Base-by-base conservation (phyloP, 495 filamentous ascomycete species). In the Aspergillus sclerotioniger region DNA sequence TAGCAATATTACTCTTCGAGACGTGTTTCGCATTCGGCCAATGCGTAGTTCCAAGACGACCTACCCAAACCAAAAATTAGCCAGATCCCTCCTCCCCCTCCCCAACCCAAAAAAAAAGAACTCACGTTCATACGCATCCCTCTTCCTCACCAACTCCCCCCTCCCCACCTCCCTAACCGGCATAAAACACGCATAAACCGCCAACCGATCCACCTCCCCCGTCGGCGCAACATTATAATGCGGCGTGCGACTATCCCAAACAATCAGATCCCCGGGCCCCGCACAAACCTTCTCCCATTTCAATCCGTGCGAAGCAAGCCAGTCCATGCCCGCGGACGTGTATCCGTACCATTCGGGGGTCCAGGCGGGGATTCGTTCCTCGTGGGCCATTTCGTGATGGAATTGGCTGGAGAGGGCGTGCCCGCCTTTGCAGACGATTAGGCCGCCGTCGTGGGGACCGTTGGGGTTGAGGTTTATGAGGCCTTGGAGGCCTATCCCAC, bases 361-460 rank as follows among this genome's bases (percentile, higher is more conserved):
- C 72, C 72, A 75, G 51, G 64, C 66, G 1, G 65, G 67, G 35
- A 74, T 72, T 16, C 69, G 57, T 20, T 62, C 63, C 53, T 75
- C 69, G 41, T 71, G 63, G 19, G 62, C 61, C 64, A 72, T 68
- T 31, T 68, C 72, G 19, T 35, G 45, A 63, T 74, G 69, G 59
- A 74, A 77, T 58, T 73, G 55, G 25, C 71, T 66, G 15, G 63
- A 70, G 8, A 76, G 29, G 3, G 66, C 55, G 55, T 76, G 72
- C 0, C 59, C 67, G 31, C 71, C 73, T 9, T 60, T 59, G 55
- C 70, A 76, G 15, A 75, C 66, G 35, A 75, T 72, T 3, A 77
- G 68, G 4, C 75, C 75, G 13, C 75, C 75, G 51, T 81, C 78
- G 6, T 75, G 61, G 16, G 75, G 71, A 0, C 76, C 78, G 54